These are phyloP conservation scores for Aspergillus calidoustus DNA, from an alignment of 2,329 filamentous ascomycete genomes.

Conservation along the genomic window DNA sequence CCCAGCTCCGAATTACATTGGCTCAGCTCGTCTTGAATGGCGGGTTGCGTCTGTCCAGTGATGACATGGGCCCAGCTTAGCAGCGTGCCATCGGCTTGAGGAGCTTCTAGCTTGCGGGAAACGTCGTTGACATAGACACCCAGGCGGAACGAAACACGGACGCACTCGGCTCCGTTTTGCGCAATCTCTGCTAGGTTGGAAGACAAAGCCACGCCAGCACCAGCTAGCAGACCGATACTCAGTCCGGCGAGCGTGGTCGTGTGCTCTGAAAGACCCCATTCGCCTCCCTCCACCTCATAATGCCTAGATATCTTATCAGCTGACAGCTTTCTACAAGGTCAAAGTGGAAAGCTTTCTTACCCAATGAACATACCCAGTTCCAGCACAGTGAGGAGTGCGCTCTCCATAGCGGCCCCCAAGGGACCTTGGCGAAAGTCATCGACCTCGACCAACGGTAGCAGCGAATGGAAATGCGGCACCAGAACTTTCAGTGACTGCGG, in stretches of 20 bases:
- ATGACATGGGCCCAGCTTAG: conserved; percentile 22
- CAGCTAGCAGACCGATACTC: conserved; percentile 52
- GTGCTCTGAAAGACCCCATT: conserved; percentile 28
- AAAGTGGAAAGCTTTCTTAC: conserved; percentile 33
- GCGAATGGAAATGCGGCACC: conserved; percentile 28
- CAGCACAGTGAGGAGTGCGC: conserved; percentile 47
- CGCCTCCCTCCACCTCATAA: conserved; percentile 32
- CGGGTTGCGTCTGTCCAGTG: conserved; percentile 8
- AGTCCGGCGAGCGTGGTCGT: conserved; percentile 46
- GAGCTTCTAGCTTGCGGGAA: conserved; percentile 42
- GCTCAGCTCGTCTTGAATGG: conserved; percentile 17
- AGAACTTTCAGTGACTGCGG: conserved; percentile 22
- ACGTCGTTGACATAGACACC: conserved; percentile 32
- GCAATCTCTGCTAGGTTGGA: conserved; percentile 46
- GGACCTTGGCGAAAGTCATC: conserved; percentile 44
- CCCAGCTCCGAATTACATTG: conserved; percentile 11
- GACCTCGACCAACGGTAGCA: conserved; percentile 17
- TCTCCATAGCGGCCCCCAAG: conserved; percentile 52
- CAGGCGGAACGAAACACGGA: conserved; percentile 53
- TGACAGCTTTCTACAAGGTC: not conserved
- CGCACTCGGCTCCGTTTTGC: conserved; percentile 46
- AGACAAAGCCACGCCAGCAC: conserved; percentile 50
- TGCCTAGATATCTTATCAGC: conserved; percentile 24
- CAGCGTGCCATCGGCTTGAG: conserved; percentile 26
- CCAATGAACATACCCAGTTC: conserved; percentile 52